Base-by-base conservation (phyloP, 805 yeast species). In the Candida jianshihensis region DNA sequence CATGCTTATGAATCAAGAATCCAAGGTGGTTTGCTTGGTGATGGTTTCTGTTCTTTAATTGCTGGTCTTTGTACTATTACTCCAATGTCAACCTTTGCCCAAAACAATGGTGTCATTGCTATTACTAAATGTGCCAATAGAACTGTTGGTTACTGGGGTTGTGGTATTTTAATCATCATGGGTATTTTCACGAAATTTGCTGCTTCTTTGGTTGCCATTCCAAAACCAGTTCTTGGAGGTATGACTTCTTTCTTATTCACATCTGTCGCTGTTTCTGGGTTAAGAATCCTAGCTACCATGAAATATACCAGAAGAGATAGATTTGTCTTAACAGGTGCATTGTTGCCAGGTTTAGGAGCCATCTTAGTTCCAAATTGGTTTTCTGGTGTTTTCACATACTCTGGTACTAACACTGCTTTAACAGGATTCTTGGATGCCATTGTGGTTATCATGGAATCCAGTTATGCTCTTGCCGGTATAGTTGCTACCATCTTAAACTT, bases 21-120 rank as follows among this genome's bases (percentile, higher is more conserved):
- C 46, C 96, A 88, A 65, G 96, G 97, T 51, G 97, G 96, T 61
- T 75, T 88, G 26, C 68, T 88, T 26, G 90, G 94, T 17, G 95
- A 88, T 58, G 97, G 96, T 29, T 47, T 84, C 43, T 81, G 81
- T 54, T 88, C 95, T 38, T 54, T 82, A 16, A 43, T 87, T 6
- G 82, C 94, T 13, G 88, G 88, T 19, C 66, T 87, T 31, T 73
- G 79, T 71, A 87, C 95, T 15, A 66, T 83, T 41, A 82, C 95
- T 12, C 96, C 96, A 39, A 70, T 87, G 78, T 79, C 94, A 13
- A 82, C 92, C 0, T 88, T 88, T 65, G 96, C 96, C 8, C 96
- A 88, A 61, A 88, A 88, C 62, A 88, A 88, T 57, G 96, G 96
- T 68, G 96, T 88, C 40, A 86, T 88, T 46, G 79, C 95, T 17